A percentile compares a stretch with the other conserved stretches of the same genome.
phyloP scores from a whole-genome alignment of 2,329 filamentous ascomycete genomes.

The Aspergillus tubingensis region DNA sequence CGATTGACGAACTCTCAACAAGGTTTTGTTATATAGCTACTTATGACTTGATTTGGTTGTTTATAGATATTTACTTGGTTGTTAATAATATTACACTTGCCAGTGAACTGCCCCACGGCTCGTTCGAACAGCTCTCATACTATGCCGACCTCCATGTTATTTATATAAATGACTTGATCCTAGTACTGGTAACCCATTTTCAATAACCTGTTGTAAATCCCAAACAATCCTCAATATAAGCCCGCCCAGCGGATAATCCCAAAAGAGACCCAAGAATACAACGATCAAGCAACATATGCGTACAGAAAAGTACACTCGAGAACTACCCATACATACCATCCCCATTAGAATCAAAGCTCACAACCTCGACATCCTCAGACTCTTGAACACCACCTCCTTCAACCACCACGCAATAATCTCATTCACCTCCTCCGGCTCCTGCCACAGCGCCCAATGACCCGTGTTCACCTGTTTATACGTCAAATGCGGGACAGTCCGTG shows the following conservation, averaged over 20 bases:
- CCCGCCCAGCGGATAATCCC: no score
- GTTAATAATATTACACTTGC: no score
- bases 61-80: neutral
- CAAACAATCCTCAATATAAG: no score
- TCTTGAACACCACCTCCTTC: constrained; percentile 54
- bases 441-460: constrained; percentile 80
- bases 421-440: constrained; percentile 73
- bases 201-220: no score
- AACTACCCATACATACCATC: neutral
- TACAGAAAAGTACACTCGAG: neutral
- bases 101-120: no score
- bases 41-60: neutral
- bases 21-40: neutral
- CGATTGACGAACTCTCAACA: constrained; percentile 18
- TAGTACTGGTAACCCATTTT: no score
- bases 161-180: no score
- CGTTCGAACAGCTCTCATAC: no score
- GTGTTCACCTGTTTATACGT: constrained; percentile 67
- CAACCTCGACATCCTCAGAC: constrained; percentile 18
- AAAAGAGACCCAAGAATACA: neutral
- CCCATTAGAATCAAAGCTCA: neutral
- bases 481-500: constrained; percentile 63
- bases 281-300: neutral
- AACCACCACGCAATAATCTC: constrained; percentile 68
- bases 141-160: no score